Percentiles rank a stretch among this genome's conserved stretches.
These are phyloP conservation scores for Apophysomyces elegans DNA, from an alignment of 371 early-diverging fungal species.

Conservation along the genomic window DNA sequence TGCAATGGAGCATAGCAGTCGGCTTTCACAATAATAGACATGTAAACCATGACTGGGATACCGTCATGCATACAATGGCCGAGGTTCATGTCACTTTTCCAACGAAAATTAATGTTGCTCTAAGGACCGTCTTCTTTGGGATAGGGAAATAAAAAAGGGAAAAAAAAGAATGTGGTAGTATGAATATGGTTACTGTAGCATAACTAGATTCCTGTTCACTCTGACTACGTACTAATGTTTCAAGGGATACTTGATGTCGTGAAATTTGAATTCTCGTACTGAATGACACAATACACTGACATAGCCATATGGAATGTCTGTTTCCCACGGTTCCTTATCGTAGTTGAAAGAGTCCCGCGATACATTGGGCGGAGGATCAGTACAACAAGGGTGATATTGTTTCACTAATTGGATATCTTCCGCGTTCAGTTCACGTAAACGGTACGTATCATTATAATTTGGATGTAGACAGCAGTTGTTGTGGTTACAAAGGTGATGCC, in stretches of 20 bases:
- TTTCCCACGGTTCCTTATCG: not conserved
- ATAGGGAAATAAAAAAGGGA: too few relatives aligned
- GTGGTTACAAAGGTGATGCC: slow-evolving; percentile 1
- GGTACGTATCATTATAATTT: not conserved
- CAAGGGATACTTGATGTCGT: not conserved
- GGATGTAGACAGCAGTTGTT: slow-evolving; percentile 5
- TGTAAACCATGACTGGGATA: too few relatives aligned
- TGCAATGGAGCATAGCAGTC: too few relatives aligned
- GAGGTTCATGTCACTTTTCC: too few relatives aligned
- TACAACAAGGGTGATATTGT: not conserved
- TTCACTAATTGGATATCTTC: not conserved
- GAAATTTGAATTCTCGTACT: not conserved
- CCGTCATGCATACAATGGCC: too few relatives aligned
- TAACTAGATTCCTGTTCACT: too few relatives aligned
- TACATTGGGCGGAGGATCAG: not conserved
- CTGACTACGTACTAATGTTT: not conserved
- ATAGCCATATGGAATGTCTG: slow-evolving; percentile 2
- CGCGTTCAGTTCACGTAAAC: not conserved
- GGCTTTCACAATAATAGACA: too few relatives aligned
- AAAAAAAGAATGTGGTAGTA: too few relatives aligned
- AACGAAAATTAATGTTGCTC: too few relatives aligned
- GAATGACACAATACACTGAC: not conserved
- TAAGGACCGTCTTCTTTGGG: too few relatives aligned
- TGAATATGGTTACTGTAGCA: too few relatives aligned
- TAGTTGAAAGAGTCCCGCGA: not conserved